Conservation (phyloP, 1,284 basidiomycete genomes). For the Golubevia pallescens region DNA sequence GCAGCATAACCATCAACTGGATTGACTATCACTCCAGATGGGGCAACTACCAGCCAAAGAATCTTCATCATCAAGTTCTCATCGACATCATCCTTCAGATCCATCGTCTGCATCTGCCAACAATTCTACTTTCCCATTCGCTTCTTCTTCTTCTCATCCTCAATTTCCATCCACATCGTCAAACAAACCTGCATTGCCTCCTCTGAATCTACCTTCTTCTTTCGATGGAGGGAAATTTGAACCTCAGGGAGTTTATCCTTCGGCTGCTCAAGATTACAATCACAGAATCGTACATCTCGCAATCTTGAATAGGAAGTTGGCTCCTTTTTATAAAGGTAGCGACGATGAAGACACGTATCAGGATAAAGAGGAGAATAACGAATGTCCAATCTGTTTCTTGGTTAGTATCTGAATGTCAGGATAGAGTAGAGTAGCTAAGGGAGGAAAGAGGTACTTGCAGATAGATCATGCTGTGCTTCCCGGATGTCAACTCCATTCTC, state of each 20-base stretch:
- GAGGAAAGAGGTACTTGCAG: no score
- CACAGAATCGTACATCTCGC: conserved; percentile 40
- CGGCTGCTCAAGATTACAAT: conserved; percentile 38
- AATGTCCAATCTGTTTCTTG: conserved; percentile 63
- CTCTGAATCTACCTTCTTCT: neutral
- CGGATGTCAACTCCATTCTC: no score
- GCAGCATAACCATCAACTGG: no score
- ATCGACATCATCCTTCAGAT: neutral
- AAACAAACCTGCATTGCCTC: neutral
- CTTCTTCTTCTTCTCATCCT: neutral
- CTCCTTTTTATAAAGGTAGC: conserved; percentile 49
- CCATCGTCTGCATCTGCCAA: neutral
- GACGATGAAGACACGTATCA: conserved; percentile 51
- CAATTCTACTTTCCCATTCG: neutral
- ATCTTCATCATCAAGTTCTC: neutral
- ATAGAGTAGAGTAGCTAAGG: no score
- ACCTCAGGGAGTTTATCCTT: conserved; percentile 48
- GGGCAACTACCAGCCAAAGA: neutral
- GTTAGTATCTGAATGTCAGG: no score
- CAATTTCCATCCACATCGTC: neutral
- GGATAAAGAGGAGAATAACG: conserved; percentile 29
- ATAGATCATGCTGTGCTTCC: no score
- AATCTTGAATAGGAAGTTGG: conserved; percentile 47
- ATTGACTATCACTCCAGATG: neutral
- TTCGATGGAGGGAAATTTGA: conserved; percentile 52